Percentiles rank a stretch among this genome's conserved stretches.
Conservation (phyloP, 345 rosid species). For the Ricinus communis region DNA sequence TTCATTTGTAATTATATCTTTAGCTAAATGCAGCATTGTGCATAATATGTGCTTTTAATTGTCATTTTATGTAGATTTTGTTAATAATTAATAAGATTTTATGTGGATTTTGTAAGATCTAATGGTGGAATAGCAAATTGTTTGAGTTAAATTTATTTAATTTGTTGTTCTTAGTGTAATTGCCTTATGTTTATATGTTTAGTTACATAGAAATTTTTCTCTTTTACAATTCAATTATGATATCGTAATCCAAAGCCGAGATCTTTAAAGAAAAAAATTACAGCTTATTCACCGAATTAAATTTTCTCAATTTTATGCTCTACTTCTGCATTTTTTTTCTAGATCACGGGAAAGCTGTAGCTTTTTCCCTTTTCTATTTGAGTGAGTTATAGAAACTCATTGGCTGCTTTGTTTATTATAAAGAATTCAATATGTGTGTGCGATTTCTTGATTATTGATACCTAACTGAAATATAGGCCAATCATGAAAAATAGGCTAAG, state of each 20-base stretch:
- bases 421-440: slow-evolving; percentile 6
- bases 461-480: too few relatives aligned
- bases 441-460: slow-evolving; percentile 22
- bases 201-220: neutral
- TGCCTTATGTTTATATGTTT: neutral
- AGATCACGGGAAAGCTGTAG: neutral
- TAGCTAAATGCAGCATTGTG: slow-evolving; percentile 6
- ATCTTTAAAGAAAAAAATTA: too few relatives aligned
- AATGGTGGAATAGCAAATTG: neutral
- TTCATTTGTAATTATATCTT: neutral
- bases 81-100: neutral
- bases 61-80: neutral
- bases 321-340: too few relatives aligned
- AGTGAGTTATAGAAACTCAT: slow-evolving; percentile 1
- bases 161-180: neutral
- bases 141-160: neutral
- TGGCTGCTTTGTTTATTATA: too few relatives aligned
- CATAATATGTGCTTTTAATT: neutral
- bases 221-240: too few relatives aligned
- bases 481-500: too few relatives aligned
- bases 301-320: too few relatives aligned
- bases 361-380: neutral
- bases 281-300: too few relatives aligned
- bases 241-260: neutral
- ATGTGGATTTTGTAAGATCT: slow-evolving; percentile 1